Percentiles rank a stretch among this genome's conserved stretches.
phyloP scores from a whole-genome alignment of 164 flowering plant genomes.

The Hamamelis virginiana region DNA sequence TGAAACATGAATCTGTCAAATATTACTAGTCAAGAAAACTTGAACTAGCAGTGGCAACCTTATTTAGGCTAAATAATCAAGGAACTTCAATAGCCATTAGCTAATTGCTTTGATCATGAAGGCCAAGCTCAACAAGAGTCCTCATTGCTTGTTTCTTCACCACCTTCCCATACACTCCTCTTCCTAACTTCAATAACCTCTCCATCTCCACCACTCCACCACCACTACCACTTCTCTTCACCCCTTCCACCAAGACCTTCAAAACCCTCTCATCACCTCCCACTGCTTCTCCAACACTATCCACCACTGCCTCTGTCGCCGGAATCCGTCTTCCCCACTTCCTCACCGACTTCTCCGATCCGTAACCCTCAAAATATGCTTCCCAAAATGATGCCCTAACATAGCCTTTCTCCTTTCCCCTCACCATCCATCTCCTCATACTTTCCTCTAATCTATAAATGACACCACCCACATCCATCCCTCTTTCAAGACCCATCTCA shows the following conservation, averaged over 20 bases:
- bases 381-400: constrained; percentile 79
- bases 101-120: constrained; percentile 19
- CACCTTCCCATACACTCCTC: constrained; percentile 70
- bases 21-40: background rate
- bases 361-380: constrained; percentile 40
- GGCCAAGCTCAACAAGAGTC: constrained; percentile 48
- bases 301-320: constrained; percentile 41
- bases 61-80: background rate
- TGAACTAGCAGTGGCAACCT: background rate
- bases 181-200: constrained; percentile 60
- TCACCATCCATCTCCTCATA: constrained; percentile 59
- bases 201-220: constrained; percentile 47
- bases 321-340: constrained; percentile 79
- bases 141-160: constrained; percentile 76
- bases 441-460: constrained; percentile 62
- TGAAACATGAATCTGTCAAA: background rate
- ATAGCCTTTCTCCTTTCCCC: constrained; percentile 68
- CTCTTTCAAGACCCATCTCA: constrained; percentile 50
- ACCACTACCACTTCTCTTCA: constrained; percentile 33
- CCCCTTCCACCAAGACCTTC: constrained; percentile 35
- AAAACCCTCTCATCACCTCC: constrained; percentile 76
- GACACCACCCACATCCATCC: constrained; percentile 46
- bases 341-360: constrained; percentile 55
- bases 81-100: constrained; percentile 1
- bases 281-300: constrained; percentile 60